These are phyloP conservation scores for Cyclostephanos tholiformis DNA, from an alignment of 108 stramenopile genomes.

Conservation along the genomic window DNA sequence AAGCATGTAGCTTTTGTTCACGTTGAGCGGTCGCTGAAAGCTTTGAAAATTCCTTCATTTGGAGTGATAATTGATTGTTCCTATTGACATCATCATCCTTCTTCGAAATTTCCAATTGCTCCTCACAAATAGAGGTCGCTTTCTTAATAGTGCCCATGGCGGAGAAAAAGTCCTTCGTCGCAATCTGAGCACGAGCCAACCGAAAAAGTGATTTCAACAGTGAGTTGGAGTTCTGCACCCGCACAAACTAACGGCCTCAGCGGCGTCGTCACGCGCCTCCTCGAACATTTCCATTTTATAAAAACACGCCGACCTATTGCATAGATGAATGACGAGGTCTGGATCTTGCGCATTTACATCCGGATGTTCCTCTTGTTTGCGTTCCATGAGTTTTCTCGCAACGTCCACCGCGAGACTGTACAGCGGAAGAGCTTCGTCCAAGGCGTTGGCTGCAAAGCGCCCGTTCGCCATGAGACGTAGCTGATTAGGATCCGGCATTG, in stretches of 20 bases:
- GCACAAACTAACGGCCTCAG: conserved; percentile 52
- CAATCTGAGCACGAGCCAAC: conserved; percentile 73
- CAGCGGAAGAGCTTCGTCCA: conserved; percentile 44
- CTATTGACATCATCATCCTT: conserved; percentile 9
- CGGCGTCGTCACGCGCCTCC: conserved; percentile 64
- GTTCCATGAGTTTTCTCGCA: conserved; percentile 18
- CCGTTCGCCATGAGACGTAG: conserved; percentile 52
- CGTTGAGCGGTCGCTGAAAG: conserved; percentile 35
- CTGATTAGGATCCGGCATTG: conserved; percentile 35
- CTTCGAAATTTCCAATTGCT: conserved; percentile 8
- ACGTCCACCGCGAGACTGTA: conserved; percentile 53
- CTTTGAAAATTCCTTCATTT: conserved; percentile 61
- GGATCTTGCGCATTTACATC: not conserved
- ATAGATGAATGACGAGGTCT: conserved; percentile 64
- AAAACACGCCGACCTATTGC: conserved; percentile 80
- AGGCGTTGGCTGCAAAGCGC: conserved; percentile 45
- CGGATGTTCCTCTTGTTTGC: conserved; percentile 2
- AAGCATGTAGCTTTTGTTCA: conserved; percentile 25
- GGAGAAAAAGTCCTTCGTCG: conserved; percentile 46
- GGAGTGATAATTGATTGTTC: conserved; percentile 29
- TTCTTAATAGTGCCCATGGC: conserved; percentile 51
- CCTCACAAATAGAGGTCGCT: conserved; percentile 11
- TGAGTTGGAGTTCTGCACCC: conserved; percentile 18
- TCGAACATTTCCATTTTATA: conserved; percentile 70
- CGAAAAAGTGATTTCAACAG: conserved; percentile 73